Conservation (phyloP, 1,139 yeast species). For the Torulaspora globosa region DNA sequence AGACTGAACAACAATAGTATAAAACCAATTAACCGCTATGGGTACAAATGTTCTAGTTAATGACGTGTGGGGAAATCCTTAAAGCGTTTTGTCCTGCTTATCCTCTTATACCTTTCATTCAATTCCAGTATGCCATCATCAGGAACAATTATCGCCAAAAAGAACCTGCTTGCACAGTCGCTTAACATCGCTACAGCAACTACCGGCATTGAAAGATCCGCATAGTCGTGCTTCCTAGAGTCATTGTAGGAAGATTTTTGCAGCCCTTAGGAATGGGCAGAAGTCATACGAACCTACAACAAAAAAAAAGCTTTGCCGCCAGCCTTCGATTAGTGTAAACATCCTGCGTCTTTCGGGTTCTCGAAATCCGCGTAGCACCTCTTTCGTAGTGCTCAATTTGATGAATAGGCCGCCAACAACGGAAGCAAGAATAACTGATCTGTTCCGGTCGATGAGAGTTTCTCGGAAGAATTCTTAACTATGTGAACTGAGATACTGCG, state of each 20-base stretch:
- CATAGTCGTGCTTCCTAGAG: background rate
- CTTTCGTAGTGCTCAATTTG: background rate
- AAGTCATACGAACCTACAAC: background rate
- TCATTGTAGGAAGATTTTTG: background rate
- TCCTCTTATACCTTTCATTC: background rate
- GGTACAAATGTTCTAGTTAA: background rate
- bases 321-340: background rate
- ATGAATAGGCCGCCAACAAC: too few relatives aligned
- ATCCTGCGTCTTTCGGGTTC: background rate
- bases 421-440: background rate
- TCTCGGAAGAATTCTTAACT: background rate
- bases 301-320: background rate
- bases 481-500: background rate
- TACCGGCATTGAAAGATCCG: background rate
- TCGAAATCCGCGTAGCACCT: background rate
- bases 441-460: background rate
- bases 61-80: too few relatives aligned
- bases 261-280: background rate
- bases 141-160: background rate
- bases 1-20: background rate
- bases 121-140: background rate
- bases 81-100: background rate
- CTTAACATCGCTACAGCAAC: background rate
- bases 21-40: background rate
- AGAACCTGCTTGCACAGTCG: background rate